Conservation (phyloP, 78 protist genomes). For the Paulinella micropora region DNA sequence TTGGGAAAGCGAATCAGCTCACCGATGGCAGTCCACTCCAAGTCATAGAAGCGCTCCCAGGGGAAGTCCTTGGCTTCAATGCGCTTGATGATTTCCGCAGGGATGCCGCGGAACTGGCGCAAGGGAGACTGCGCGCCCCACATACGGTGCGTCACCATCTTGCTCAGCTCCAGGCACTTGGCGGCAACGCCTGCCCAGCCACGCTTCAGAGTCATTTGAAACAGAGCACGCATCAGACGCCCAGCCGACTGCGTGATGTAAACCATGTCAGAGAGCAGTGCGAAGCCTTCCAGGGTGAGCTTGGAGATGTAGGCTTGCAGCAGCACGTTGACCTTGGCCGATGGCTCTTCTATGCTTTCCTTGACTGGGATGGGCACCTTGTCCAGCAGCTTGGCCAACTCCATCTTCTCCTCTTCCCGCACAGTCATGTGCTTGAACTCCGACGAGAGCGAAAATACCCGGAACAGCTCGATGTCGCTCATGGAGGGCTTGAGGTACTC, state of each 20-base stretch:
- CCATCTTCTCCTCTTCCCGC: constrained; percentile 88
- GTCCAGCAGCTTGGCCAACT: constrained; percentile 72
- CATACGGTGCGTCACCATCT: constrained; percentile 76
- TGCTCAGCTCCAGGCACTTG: constrained; percentile 50
- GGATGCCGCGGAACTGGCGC: constrained; percentile 72
- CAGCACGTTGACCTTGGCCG: constrained; percentile 78
- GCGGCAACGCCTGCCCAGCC: constrained; percentile 88
- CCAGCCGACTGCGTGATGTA: constrained; percentile 91
- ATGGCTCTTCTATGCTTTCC: constrained; percentile 56
- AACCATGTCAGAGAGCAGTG: constrained; percentile 88
- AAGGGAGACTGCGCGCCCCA: constrained; percentile 91
- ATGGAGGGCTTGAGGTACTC: constrained; percentile 66
- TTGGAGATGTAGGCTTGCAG: constrained; percentile 90
- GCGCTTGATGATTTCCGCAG: constrained; percentile 53
- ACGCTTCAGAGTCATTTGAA: constrained; percentile 66
- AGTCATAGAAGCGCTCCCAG: constrained; percentile 68
- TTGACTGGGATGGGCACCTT: constrained; percentile 86
- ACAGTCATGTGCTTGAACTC: constrained; percentile 80
- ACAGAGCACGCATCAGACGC: constrained; percentile 80
- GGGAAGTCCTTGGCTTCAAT: constrained; percentile 65
- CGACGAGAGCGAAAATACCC: constrained; percentile 43
- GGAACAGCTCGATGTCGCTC: constrained; percentile 76
- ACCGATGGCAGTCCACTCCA: constrained; percentile 58
- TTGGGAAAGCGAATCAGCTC: constrained; percentile 55
- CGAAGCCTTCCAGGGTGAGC: constrained; percentile 80